A percentile compares a stretch with the other conserved stretches of the same genome.
phyloP scores from a whole-genome alignment of 495 filamentous ascomycete genomes.

The Penicillium coprophilum region DNA sequence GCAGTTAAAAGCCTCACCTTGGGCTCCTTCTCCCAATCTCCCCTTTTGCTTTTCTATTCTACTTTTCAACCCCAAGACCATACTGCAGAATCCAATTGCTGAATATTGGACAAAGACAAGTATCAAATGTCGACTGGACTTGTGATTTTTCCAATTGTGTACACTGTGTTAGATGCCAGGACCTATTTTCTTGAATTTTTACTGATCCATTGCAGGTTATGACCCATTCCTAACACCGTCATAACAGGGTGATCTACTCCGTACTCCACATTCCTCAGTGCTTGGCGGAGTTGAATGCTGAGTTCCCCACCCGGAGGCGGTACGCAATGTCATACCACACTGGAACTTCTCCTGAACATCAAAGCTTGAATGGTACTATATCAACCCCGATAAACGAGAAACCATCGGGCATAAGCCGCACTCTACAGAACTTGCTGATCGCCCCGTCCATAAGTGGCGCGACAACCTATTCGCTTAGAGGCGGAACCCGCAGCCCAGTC shows the following conservation, averaged over 20 bases:
- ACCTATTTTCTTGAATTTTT: conserved; percentile 7
- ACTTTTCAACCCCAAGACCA: background rate
- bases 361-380: background rate
- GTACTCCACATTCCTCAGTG: conserved; percentile 27
- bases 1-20: conserved; percentile 13
- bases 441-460: conserved; percentile 44
- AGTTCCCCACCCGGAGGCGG: conserved; percentile 35
- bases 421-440: conserved; percentile 20
- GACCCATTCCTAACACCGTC: conserved; percentile 12
- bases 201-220: conserved; percentile 10
- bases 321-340: conserved; percentile 33
- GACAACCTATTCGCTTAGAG: conserved; percentile 22
- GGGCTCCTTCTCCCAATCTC: conserved; percentile 11
- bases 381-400: background rate
- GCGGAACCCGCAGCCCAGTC: conserved; percentile 19
- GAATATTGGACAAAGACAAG: background rate
- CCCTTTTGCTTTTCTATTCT: background rate
- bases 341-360: conserved; percentile 18
- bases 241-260: conserved; percentile 25
- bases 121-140: background rate
- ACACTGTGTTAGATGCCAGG: background rate
- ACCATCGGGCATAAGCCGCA: conserved; percentile 15
- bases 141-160: background rate
- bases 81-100: background rate
- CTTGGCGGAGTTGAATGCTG: conserved; percentile 12